phyloP scores from a whole-genome alignment of 106 monocot genomes.

The Platanthera guangdongensis region DNA sequence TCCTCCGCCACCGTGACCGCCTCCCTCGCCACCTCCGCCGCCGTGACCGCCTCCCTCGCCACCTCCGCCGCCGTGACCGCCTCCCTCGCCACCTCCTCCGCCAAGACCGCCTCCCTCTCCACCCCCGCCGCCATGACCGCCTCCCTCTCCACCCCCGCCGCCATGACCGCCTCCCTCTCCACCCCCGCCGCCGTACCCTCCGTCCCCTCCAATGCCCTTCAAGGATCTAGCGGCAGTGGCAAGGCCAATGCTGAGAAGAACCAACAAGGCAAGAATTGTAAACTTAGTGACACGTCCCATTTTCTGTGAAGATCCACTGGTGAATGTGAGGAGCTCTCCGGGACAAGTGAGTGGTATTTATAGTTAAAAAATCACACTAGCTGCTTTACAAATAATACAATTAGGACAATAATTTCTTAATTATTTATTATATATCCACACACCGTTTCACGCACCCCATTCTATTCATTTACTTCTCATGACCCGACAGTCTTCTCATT shows the following conservation, averaged over 20 bases:
- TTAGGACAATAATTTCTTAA: too few species aligned
- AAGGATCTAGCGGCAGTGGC: background rate
- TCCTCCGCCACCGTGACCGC: background rate
- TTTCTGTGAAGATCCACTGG: background rate
- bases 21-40: background rate
- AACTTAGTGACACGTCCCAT: background rate
- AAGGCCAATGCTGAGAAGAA: background rate
- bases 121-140: background rate
- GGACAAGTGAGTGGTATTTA: constrained; percentile 1
- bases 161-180: constrained; percentile 2
- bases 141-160: background rate
- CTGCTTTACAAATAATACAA: too few species aligned
- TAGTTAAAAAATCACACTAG: background rate
- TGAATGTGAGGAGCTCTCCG: background rate
- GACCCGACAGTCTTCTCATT: too few species aligned
- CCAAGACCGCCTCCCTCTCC: background rate
- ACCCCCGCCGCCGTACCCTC: constrained; percentile 1
- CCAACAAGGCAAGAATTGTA: background rate
- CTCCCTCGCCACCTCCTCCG: background rate
- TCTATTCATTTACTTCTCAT: too few species aligned
- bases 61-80: background rate
- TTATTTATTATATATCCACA: too few species aligned
- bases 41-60: background rate
- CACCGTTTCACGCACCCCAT: too few species aligned
- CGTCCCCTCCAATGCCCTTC: background rate